Base-by-base conservation (phyloP, 257 asterid species). In the Nicotiana knightiana region DNA sequence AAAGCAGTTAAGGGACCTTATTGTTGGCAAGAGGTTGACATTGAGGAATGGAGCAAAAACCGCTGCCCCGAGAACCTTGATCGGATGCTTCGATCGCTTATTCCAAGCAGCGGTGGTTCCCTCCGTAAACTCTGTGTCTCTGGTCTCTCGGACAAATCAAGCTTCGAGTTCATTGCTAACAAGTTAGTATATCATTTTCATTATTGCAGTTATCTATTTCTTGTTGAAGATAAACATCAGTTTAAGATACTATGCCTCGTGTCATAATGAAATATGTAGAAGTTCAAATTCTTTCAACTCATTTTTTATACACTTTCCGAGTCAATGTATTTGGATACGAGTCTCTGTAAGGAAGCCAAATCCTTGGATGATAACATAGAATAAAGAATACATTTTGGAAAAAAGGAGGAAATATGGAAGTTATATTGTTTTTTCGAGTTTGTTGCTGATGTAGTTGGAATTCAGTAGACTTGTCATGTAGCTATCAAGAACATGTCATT, bases 21-120 rank as follows among this genome's bases (percentile, higher is more conserved):
- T 61, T 88, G 90, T 80, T 88, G 90, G 90, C 89, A 88, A 80
- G 90, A 86, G 85, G 82, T 88, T 26, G 90, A 88, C 85, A 88
- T 86, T 35, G 90, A 86, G 75, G 90, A 86, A 18, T 88, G 90
- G 90, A 82, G 90, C 84, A 71, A 11, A 32, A 85, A 46, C n/a
- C 26, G 81, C 67, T 84, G 67, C 9, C 73, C 86, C 0, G 80
- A 30, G 3, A 68, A 80, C 3, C 77, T 84, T 54, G 87, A 88
- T 77, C 85, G 85, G 26, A 86, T 88, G 90, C 85, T 88, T 30
- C 86, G 33, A 24, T 37, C 82, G 79, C 81, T 88, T 59, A 86
- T 88, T 30, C 64, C 82, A 30, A 79, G 89, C 68, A 78, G 86
- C 77, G 73, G 86, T 9, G 90, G 86, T 17, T 86, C 85, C 13